Evolutionary conservation across 345 rosid genomes (phyloP), one percentile per base, ranked within the genome.

Genomic region (Brassica nigra): DNA sequence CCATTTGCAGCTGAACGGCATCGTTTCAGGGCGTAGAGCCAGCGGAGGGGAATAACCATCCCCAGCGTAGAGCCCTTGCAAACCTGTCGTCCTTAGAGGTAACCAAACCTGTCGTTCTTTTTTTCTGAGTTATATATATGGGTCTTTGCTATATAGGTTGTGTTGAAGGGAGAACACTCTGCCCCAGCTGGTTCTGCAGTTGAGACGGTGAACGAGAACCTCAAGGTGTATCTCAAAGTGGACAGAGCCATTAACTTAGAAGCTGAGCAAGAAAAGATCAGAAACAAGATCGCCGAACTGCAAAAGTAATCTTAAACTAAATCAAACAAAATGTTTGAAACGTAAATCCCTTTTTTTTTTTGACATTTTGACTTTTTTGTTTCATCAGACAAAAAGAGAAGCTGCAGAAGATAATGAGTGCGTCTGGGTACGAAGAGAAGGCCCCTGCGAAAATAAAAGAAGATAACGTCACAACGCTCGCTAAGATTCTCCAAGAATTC

Each of bases 201-300:
- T 34, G 93, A 90, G 88, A 90, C 87, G 4, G 97, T 93, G 11
- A 89, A 91, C 28, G 97, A 90, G 82, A 88, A 89, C 85, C 89
- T 95, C 66, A 86, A 83, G 77, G 90, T 93, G 61, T 93, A 95
- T 86, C 92, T 95, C 3, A 80, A 86, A 87, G 94, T 87, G 63
- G 84, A 89, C 15, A 94, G 98, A 66, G 77, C 84, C 69, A 83
- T 92, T 7, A 85, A 88, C 75, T 39, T 83, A 34, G 87, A 85
- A 77, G 90, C 87, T 57, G 96, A 93, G 78, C 88, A 57, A 8
- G 93, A 84, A 72, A 95, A 91, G 85, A 81, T 93, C 62, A 86
- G 74, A 79, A 88, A 78, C 69, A 91, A 87, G 82, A 83, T 93
- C 84, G 89, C 84, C 15, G 98, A 93, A 39, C 78, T 78, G 66